Evolutionary conservation across 345 rosid genomes (phyloP).

Genomic region (Gossypium rotundifolium): DNA sequence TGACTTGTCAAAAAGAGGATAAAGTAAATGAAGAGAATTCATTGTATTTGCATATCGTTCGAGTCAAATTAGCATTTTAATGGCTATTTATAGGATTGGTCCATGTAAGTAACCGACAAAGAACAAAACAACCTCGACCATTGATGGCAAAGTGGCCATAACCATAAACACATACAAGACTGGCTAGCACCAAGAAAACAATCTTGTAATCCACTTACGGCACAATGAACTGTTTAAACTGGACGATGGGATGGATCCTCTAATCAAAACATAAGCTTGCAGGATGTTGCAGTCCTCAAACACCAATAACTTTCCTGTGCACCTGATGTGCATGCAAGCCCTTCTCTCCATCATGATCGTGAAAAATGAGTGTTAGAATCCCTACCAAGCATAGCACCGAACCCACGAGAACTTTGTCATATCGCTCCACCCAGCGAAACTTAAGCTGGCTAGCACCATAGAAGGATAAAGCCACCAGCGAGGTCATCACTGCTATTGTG

Average conservation of each 20-base stretch:
- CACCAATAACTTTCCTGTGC: slow-evolving; percentile 63
- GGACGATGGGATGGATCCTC: background rate
- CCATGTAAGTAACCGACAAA: background rate
- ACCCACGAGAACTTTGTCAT: slow-evolving; percentile 95
- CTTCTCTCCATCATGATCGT: slow-evolving; percentile 51
- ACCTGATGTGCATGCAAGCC: slow-evolving; percentile 31
- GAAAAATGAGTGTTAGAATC: slow-evolving; percentile 78
- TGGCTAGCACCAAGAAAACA: background rate
- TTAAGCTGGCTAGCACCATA: slow-evolving; percentile 97
- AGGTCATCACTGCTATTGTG: slow-evolving; percentile 91
- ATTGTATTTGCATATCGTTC: background rate
- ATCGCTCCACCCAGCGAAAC: slow-evolving; percentile 95
- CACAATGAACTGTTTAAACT: background rate
- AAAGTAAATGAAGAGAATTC: background rate
- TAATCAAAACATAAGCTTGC: background rate
- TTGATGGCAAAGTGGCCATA: background rate
- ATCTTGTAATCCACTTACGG: background rate
- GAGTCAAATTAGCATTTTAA: background rate
- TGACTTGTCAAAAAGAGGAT: background rate
- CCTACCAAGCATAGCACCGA: slow-evolving; percentile 93
- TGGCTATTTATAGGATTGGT: background rate
- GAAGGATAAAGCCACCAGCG: slow-evolving; percentile 90
- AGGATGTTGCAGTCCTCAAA: slow-evolving; percentile 21
- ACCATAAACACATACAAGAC: background rate
- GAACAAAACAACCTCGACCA: background rate